These are phyloP conservation scores for Penicillium hesseltinei DNA, from an alignment of 2,329 filamentous ascomycete genomes.

Conservation along the genomic window DNA sequence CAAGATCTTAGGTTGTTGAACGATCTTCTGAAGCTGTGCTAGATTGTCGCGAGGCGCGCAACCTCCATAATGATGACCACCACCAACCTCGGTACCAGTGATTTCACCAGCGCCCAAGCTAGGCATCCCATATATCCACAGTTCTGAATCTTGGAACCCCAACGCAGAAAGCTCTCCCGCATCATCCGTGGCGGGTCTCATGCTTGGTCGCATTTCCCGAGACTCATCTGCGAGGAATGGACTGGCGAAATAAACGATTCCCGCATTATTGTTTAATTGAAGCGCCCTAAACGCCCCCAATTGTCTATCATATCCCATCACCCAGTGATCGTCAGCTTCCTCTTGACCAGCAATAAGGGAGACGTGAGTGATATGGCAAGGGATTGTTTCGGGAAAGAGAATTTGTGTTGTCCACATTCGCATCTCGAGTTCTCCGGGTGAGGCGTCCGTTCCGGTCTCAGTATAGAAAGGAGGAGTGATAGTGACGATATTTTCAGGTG, in stretches of 20 bases:
- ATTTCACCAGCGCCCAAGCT: slow-evolving; percentile 37
- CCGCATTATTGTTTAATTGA: slow-evolving; percentile 71
- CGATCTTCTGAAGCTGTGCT: slow-evolving; percentile 35
- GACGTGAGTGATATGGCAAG: slow-evolving; percentile 66
- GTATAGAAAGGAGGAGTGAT: slow-evolving; percentile 79
- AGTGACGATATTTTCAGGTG: slow-evolving; percentile 68
- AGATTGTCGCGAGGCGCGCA: slow-evolving; percentile 23
- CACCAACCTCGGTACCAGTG: slow-evolving; percentile 14
- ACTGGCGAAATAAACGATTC: slow-evolving; percentile 76
- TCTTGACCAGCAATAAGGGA: slow-evolving; percentile 57
- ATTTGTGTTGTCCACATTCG: slow-evolving; percentile 84
- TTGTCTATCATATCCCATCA: slow-evolving; percentile 73
- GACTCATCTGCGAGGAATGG: slow-evolving; percentile 51
- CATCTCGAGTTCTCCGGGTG: slow-evolving; percentile 60
- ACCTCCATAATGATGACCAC: slow-evolving; percentile 17
- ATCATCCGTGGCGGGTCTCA: slow-evolving; percentile 66
- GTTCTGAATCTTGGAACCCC: slow-evolving; percentile 67
- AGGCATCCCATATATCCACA: slow-evolving; percentile 79
- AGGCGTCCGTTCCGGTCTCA: slow-evolving; percentile 51
- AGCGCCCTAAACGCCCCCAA: slow-evolving; percentile 78
- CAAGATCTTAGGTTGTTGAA: slow-evolving; percentile 61
- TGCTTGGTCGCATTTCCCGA: slow-evolving; percentile 64
- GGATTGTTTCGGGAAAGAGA: slow-evolving; percentile 76
- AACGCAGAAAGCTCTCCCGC: slow-evolving; percentile 70
- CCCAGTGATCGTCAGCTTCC: slow-evolving; percentile 67